Conservation (phyloP, 306 rosid species). For the Acacia melanoxylon region DNA sequence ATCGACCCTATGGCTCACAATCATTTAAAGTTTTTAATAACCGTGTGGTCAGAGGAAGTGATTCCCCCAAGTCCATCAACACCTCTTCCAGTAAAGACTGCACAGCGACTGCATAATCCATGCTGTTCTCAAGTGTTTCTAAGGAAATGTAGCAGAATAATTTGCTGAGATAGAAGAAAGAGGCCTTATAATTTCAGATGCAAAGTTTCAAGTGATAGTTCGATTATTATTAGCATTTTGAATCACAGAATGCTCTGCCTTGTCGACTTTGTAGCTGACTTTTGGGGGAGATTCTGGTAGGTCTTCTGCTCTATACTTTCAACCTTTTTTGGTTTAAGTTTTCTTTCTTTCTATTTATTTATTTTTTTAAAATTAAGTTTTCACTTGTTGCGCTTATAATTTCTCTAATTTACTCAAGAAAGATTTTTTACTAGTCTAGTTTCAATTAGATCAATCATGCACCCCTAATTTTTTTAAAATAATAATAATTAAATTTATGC, state of each 20-base stretch:
- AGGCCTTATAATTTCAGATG: conserved; percentile 25
- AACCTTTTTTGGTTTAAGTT: conserved; percentile 15
- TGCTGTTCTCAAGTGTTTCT: conserved; percentile 27
- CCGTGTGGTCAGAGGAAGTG: conserved; percentile 87
- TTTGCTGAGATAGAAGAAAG: conserved; percentile 30
- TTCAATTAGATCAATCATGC: neutral
- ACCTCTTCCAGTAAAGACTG: conserved; percentile 65
- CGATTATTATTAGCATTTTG: conserved; percentile 36
- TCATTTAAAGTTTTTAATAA: conserved; percentile 81
- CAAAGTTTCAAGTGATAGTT: conserved; percentile 28
- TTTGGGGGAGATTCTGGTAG: conserved; percentile 44
- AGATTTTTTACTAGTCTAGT: neutral
- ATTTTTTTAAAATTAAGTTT: neutral
- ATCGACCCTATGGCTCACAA: conserved; percentile 89
- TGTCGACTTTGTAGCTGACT: conserved; percentile 30
- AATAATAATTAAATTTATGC: no score
- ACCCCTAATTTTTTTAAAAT: neutral
- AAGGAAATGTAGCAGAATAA: conserved; percentile 36
- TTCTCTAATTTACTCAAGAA: neutral
- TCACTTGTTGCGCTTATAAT: neutral
- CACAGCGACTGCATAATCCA: conserved; percentile 71
- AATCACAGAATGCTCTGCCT: conserved; percentile 32
- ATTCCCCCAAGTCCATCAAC: conserved; percentile 59
- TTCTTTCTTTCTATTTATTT: conserved; percentile 18
- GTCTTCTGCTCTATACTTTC: conserved; percentile 35